Conservation (phyloP, 257 asterid genomes). For the Gentiana macrophylla region DNA sequence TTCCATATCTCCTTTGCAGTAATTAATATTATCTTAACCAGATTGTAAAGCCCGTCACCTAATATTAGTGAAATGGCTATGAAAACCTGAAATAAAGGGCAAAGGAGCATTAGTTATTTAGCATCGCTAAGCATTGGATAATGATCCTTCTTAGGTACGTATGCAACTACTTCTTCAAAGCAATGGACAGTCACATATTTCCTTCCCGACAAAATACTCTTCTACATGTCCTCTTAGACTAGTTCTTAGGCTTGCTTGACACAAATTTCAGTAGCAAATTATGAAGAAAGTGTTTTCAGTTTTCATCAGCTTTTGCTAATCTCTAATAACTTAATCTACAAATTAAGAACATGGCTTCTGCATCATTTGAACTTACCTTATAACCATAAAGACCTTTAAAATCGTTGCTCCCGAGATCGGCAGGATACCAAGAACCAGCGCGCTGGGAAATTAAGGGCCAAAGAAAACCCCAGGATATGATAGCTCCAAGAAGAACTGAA, state of each 20-base stretch:
- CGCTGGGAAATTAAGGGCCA: conserved; percentile 77
- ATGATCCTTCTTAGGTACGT: no score
- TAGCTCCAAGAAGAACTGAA: conserved; percentile 87
- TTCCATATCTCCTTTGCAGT: conserved; percentile 49
- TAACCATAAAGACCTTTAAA: conserved; percentile 93
- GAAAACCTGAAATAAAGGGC: conserved; percentile 47
- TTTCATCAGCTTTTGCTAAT: no score
- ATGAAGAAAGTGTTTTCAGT: neutral
- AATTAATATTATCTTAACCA: conserved; percentile 63
- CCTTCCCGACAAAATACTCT: no score
- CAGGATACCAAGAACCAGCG: conserved; percentile 95
- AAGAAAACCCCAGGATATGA: conserved; percentile 91
- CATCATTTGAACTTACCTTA: conserved; percentile 38
- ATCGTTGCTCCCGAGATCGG: conserved; percentile 81
- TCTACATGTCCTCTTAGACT: no score
- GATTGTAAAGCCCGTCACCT: conserved; percentile 93
- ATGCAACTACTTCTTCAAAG: no score
- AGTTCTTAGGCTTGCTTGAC: no score
- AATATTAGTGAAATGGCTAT: conserved; percentile 79
- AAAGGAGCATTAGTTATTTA: no score
- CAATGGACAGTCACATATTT: no score
- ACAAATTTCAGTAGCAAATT: neutral
- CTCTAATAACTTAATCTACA: no score
- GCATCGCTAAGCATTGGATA: no score
- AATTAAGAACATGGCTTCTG: no score